Percentiles rank a stretch among this genome's conserved stretches.
Evolutionary conservation across 2,329 filamentous ascomycete genomes (phyloP).

Genomic region (Byssochlamys sp.): DNA sequence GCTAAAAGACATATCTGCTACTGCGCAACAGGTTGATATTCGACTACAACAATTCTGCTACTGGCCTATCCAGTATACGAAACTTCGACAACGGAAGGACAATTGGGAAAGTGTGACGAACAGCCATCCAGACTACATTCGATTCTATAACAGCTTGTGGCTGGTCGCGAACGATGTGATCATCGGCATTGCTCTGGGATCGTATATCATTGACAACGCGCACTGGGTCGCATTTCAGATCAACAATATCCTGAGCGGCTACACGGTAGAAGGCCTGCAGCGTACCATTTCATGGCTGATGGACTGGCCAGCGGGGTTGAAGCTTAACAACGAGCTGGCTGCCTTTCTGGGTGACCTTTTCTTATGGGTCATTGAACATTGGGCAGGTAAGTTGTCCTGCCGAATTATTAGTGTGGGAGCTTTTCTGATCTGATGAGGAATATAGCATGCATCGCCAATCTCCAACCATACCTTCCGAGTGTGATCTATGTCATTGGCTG

Average conservation of each 20-base stretch:
- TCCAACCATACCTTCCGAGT: constrained; percentile 71
- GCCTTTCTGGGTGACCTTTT: constrained; percentile 92
- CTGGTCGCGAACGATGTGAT: constrained; percentile 97
- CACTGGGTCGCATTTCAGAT: constrained; percentile 73
- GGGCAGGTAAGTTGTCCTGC: constrained; percentile 58
- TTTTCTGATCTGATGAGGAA: constrained; percentile 8
- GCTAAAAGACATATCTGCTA: constrained; percentile 89
- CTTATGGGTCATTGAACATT: constrained; percentile 96
- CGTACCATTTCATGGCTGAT: constrained; percentile 90
- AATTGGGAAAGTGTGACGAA: constrained; percentile 94
- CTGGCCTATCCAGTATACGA: constrained; percentile 94
- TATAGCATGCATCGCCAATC: constrained; percentile 62
- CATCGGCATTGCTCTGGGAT: constrained; percentile 90
- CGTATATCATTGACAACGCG: constrained; percentile 93
- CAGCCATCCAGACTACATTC: constrained; percentile 93
- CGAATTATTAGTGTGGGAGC: constrained; percentile 1
- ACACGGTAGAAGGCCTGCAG: constrained; percentile 80
- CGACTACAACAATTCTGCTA: constrained; percentile 96
- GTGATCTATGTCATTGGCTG: constrained; percentile 90
- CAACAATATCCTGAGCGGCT: constrained; percentile 62
- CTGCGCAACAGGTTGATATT: constrained; percentile 94
- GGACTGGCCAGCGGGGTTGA: constrained; percentile 88
- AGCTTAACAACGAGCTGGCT: constrained; percentile 87
- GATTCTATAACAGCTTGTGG: constrained; percentile 98
- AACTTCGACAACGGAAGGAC: constrained; percentile 73